Evolutionary conservation across 768 basidiomycete genomes (phyloP), one percentile per base, ranked within the genome.

Genomic region (Leccinum boreale): DNA sequence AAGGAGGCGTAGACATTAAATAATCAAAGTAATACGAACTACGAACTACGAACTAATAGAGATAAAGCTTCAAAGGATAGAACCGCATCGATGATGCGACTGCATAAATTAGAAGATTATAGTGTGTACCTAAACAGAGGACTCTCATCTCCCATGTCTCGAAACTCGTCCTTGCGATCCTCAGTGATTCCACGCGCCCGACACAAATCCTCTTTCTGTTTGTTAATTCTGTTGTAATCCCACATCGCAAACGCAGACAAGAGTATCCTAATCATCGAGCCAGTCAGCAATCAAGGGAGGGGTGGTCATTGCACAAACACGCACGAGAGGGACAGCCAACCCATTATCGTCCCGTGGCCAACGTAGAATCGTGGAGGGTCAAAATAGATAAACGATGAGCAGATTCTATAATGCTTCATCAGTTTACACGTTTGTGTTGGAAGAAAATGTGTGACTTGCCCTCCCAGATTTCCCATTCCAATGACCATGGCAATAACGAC

Each of bases 401-500:
- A 76, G 35, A 78, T 71, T 35, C 77, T 78, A 45, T 33, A 2
- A 21, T 33, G 5, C 21, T 28, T 17, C 3, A 26, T 70, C 7
- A 67, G 58, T 33, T 19, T 14, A 2, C n/a, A 36, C 35, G 28
- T 17, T n/a, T 39, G 19, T 4, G 47, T 6, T 29, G 21, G 29
- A 52, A 21, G 5, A 11, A 31, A 73, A 74, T 21, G 70, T 21
- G n/a, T 28, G 2, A 48, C 70, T 56, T 52, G 78, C 63, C 82
- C 83, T 58, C 83, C 83, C 10, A 85, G 69, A 58, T 85, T 86
- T 21, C 81, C 83, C 10, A 81, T 39, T 26, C 81, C 81, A 52
- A 81, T 78, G 17, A 85, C 77, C 73, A 82, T 76, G 5, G 80
- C 85, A 35, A 85, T 59, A 12, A 76, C 75, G 12, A 84, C 75